Evolutionary conservation across 768 basidiomycete species (phyloP).

Genomic region (Podaxis carcinomalis): DNA sequence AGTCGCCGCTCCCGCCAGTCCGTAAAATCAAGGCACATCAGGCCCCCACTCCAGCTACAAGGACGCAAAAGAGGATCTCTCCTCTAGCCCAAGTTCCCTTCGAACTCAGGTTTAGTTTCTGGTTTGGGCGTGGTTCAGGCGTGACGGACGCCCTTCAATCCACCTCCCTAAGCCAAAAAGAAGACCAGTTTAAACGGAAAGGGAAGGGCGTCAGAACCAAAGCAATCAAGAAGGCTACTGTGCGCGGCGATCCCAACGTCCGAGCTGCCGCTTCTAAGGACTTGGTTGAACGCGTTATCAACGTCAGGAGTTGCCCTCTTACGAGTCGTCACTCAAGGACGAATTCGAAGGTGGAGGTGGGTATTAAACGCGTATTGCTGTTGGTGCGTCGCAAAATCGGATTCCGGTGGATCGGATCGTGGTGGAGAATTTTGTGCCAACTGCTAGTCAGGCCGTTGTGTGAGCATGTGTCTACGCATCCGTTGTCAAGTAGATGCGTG

Average conservation of each 20-base stretch:
- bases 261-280: slow-evolving; percentile 18
- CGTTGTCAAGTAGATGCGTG: too few species aligned
- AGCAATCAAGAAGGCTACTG: slow-evolving; percentile 4
- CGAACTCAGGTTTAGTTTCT: not conserved
- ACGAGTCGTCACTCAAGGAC: slow-evolving; percentile 80
- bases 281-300: slow-evolving; percentile 71
- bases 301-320: slow-evolving; percentile 90
- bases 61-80: slow-evolving; percentile 15
- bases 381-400: slow-evolving; percentile 95
- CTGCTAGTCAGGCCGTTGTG: slow-evolving; percentile 70
- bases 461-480: too few species aligned
- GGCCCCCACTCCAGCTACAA: slow-evolving; percentile 16
- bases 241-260: slow-evolving; percentile 2
- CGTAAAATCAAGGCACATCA: not conserved
- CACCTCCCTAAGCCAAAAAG: slow-evolving; percentile 11
- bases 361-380: slow-evolving; percentile 91
- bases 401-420: slow-evolving; percentile 82
- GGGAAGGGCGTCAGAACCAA: slow-evolving; percentile 15
- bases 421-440: slow-evolving; percentile 95
- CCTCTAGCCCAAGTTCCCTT: not conserved
- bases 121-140: not conserved
- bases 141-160: slow-evolving; percentile 13
- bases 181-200: slow-evolving; percentile 14
- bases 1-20: slow-evolving; percentile 19
- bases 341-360: slow-evolving; percentile 83